phyloP scores from a whole-genome alignment of 192 early-diverging fungal species.

The Rhizoclosmatium globosum region DNA sequence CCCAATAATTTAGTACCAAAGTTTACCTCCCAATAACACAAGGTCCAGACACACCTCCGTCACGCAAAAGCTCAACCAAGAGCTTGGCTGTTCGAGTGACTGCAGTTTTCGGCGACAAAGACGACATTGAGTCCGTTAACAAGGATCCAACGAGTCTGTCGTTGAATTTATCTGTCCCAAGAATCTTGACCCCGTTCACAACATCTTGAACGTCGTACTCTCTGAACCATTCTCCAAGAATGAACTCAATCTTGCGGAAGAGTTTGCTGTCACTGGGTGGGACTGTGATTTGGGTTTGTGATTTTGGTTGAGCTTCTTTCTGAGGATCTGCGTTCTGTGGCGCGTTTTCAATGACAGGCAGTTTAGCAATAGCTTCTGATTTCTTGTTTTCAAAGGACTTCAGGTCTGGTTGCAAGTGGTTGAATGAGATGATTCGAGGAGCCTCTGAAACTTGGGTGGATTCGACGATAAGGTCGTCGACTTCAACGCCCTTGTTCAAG shows the following conservation, averaged over 20 bases:
- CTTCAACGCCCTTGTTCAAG: not conserved
- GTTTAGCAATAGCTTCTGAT: not conserved
- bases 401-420: too few relatives aligned
- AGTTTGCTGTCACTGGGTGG: not conserved
- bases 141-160: not conserved
- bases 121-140: not conserved
- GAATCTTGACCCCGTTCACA: not conserved
- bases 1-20: not conserved
- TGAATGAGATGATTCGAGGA: too few relatives aligned
- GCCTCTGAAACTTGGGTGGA: not conserved
- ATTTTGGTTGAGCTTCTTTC: not conserved
- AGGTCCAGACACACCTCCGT: not conserved
- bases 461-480: not conserved
- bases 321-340: not conserved
- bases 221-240: slow-evolving; percentile 9
- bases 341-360: not conserved
- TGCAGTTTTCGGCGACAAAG: not conserved
- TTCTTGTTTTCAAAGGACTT: not conserved
- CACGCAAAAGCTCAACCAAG: not conserved
- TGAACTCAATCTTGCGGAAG: slow-evolving; percentile 3
- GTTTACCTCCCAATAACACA: not conserved
- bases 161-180: not conserved
- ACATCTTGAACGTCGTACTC: not conserved
- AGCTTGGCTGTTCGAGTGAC: slow-evolving; percentile 16
- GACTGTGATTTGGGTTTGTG: not conserved